These are phyloP conservation scores for Elongisporangium prolatum DNA, from an alignment of 352 stramenopile species.

Conservation along the genomic window DNA sequence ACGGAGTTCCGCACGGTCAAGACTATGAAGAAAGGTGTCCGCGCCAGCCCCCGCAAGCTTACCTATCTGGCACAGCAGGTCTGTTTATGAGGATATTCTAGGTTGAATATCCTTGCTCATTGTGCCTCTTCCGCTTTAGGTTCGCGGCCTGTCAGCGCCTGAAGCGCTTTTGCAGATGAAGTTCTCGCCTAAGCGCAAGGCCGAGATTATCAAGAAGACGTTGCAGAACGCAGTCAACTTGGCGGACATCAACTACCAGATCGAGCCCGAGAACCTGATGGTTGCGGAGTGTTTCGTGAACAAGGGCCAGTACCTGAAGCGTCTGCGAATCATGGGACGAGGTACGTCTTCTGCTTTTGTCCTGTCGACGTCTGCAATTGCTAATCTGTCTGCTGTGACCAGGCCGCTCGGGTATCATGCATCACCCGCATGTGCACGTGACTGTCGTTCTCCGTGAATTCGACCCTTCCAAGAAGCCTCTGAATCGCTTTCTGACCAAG, in stretches of 20 bases:
- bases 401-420: slow-evolving; percentile 81
- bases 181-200: slow-evolving; percentile 83
- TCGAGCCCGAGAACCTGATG: slow-evolving; percentile 81
- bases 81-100: neutral
- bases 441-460: slow-evolving; percentile 77
- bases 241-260: slow-evolving; percentile 86
- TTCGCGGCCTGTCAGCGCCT: slow-evolving; percentile 65
- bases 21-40: slow-evolving; percentile 81
- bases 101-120: neutral
- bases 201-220: slow-evolving; percentile 79
- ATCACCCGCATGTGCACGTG: slow-evolving; percentile 77
- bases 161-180: slow-evolving; percentile 85
- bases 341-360: slow-evolving; percentile 23
- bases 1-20: slow-evolving; percentile 53
- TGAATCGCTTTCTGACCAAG: slow-evolving; percentile 76
- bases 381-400: slow-evolving; percentile 8
- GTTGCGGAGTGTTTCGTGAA: slow-evolving; percentile 84
- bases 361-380: no score
- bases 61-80: slow-evolving; percentile 77
- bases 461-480: slow-evolving; percentile 67
- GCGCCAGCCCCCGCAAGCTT: slow-evolving; percentile 76
- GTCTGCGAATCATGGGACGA: slow-evolving; percentile 80
- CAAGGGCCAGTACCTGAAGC: slow-evolving; percentile 82
- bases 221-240: slow-evolving; percentile 87
- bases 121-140: slow-evolving; percentile 16